Percentiles rank a stretch among this genome's conserved stretches.
Conservation (phyloP, 2,329 filamentous ascomycete genomes). For the Cucurbitaria berberidis region DNA sequence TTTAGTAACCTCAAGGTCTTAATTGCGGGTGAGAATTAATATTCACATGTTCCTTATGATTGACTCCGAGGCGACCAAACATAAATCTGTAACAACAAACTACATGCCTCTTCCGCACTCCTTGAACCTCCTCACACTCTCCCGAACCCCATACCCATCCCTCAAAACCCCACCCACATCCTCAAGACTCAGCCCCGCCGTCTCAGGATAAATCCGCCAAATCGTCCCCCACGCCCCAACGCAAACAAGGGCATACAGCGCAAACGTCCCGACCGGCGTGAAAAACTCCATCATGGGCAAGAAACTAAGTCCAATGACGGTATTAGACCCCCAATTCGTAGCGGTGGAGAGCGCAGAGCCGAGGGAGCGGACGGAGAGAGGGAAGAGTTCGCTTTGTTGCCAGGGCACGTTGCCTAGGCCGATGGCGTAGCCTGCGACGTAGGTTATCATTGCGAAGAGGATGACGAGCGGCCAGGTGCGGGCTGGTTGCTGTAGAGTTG, state of each 20-base stretch:
- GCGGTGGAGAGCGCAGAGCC: conserved; percentile 77
- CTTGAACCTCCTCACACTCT: conserved; percentile 35
- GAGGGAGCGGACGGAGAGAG: conserved; percentile 73
- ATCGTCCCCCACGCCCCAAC: conserved; percentile 69
- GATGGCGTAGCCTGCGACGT: conserved; percentile 84
- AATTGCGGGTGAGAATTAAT: no score
- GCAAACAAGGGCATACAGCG: conserved; percentile 77
- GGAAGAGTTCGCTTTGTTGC: conserved; percentile 94
- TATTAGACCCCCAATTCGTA: conserved; percentile 89
- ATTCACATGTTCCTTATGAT: no score
- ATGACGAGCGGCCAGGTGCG: conserved; percentile 57
- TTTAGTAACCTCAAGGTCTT: no score
- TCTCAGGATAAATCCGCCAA: conserved; percentile 84
- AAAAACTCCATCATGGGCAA: conserved; percentile 82
- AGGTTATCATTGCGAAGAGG: conserved; percentile 77
- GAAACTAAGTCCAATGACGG: conserved; percentile 84
- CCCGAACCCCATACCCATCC: conserved; percentile 70
- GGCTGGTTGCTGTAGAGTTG: conserved; percentile 3
- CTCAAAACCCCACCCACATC: conserved; percentile 75
- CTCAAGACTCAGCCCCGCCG: conserved; percentile 79
- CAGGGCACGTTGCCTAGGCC: conserved; percentile 93
- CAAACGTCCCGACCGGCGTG: conserved; percentile 78
- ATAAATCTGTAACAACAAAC: no score
- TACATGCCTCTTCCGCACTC: background rate
- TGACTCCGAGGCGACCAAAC: no score